Base-by-base conservation (phyloP, 108 stramenopile species). In the Ochromonas danica region DNA sequence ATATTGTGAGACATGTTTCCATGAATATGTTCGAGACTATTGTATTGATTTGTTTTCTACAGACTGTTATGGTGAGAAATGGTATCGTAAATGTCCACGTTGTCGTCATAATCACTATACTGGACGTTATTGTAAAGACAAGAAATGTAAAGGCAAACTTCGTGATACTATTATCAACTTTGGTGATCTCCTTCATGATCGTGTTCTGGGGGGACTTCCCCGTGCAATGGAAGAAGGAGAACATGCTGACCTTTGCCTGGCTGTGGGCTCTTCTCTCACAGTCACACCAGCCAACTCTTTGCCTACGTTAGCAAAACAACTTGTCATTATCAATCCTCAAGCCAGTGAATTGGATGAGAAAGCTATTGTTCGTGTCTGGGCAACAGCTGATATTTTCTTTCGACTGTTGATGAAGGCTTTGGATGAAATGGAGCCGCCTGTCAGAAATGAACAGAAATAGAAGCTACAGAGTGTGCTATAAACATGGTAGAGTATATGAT, bases 281-380 rank as follows among this genome's bases (percentile, higher is more conserved):
- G 80, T 81, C 28, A 40, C 71, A 22, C 80, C 80, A n/a, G 80
- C 80, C 1, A 67, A 61, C 62, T 43, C 41, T 42, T 22, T 74
- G 22, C 80, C 80, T 6, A 60, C 30, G 36, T 35, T 42, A 10
- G 79, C 45, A n/a, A 62, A 65, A 22, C 40, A 78, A 33, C 71
- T 81, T 17, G 71, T 77, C 14, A 81, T 81, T 43, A 41, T 74
- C 22, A 81, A 81, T 67, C 1, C 70, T 3, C 80, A 81, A 41
- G 43, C 65, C 39, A 81, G 65, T 14, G 63, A 61, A 25, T 1
- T 81, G 38, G 80, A 81, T 60, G 1, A 38, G 0, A 6, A 25
- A n/a, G 80, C 80, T 14, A 22, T 14, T 22, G 6, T 6, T 51
- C 6, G 45, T 14, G 22, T 51, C 22, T 51, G 22, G 6, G 45